phyloP scores from a whole-genome alignment of 164 flowering plant genomes.

The Aristolochia contorta region DNA sequence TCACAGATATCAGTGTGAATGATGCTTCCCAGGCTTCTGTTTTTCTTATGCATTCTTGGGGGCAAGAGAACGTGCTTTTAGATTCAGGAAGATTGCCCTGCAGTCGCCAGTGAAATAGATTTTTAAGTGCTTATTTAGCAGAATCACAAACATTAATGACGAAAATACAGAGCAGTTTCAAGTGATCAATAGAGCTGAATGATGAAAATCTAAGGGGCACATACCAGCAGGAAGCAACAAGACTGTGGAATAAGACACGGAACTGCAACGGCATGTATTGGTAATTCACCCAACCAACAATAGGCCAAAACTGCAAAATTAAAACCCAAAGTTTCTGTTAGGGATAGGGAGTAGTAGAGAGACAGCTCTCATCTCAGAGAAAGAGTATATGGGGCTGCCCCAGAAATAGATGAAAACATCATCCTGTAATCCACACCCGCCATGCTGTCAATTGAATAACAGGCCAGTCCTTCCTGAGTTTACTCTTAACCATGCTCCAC shows the following conservation, averaged over 20 bases:
- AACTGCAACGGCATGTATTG: slow-evolving; percentile 69
- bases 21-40: too few species aligned
- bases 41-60: slow-evolving; percentile 36
- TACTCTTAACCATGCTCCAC: slow-evolving; percentile 47
- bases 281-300: slow-evolving; percentile 68
- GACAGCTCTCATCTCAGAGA: not conserved
- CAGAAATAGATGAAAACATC: not conserved
- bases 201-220: not conserved
- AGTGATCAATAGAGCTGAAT: not conserved
- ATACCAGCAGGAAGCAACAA: slow-evolving; percentile 71
- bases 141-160: not conserved
- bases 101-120: not conserved
- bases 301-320: slow-evolving; percentile 70
- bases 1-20: too few species aligned
- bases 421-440: slow-evolving; percentile 38
- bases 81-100: slow-evolving; percentile 64
- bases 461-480: slow-evolving; percentile 60
- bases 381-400: not conserved
- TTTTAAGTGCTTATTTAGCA: not conserved
- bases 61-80: slow-evolving; percentile 46
- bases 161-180: not conserved
- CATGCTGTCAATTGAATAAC: slow-evolving; percentile 59
- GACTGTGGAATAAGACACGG: slow-evolving; percentile 67
- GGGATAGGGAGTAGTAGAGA: too few species aligned
- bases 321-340: not conserved